These are phyloP conservation scores for Euryodendron excelsum DNA, from an alignment of 148 eudicot species.

Conservation along the genomic window DNA sequence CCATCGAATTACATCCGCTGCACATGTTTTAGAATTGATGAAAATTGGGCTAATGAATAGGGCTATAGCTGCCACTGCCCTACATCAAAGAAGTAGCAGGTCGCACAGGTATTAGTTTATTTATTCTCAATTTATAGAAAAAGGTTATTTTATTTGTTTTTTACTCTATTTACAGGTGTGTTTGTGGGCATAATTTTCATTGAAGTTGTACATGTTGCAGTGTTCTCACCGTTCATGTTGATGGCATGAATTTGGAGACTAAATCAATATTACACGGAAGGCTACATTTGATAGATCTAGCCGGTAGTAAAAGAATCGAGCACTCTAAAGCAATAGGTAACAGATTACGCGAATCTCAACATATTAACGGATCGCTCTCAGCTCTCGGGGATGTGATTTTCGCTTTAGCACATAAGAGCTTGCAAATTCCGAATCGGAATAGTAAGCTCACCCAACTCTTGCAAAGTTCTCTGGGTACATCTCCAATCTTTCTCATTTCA, in stretches of 20 bases:
- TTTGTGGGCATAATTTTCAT: slow-evolving; percentile 7
- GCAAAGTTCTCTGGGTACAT: slow-evolving; percentile 85
- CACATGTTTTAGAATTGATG: slow-evolving; percentile 87
- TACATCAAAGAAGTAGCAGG: slow-evolving; percentile 95
- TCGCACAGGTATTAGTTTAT: slow-evolving; percentile 68
- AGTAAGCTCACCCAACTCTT: slow-evolving; percentile 98
- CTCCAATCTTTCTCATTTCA: background rate
- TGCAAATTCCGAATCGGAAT: slow-evolving; percentile 91
- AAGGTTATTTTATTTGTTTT: background rate
- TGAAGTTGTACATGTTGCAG: slow-evolving; percentile 40
- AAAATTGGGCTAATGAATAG: slow-evolving; percentile 87
- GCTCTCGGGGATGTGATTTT: slow-evolving; percentile 95
- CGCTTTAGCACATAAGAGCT: slow-evolving; percentile 79
- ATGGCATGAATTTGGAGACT: slow-evolving; percentile 77
- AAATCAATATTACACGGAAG: slow-evolving; percentile 75
- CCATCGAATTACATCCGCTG: slow-evolving; percentile 81
- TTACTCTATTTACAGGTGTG: background rate
- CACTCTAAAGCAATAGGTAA: slow-evolving; percentile 95
- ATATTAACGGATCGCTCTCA: slow-evolving; percentile 90
- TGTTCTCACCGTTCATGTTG: slow-evolving; percentile 91
- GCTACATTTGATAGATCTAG: slow-evolving; percentile 95
- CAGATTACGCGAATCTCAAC: slow-evolving; percentile 87
- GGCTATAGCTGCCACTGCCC: slow-evolving; percentile 92
- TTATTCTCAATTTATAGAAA: background rate
- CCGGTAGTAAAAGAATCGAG: slow-evolving; percentile 98